Conservation (phyloP, 768 basidiomycete species). For the Jaapia argillacea region DNA sequence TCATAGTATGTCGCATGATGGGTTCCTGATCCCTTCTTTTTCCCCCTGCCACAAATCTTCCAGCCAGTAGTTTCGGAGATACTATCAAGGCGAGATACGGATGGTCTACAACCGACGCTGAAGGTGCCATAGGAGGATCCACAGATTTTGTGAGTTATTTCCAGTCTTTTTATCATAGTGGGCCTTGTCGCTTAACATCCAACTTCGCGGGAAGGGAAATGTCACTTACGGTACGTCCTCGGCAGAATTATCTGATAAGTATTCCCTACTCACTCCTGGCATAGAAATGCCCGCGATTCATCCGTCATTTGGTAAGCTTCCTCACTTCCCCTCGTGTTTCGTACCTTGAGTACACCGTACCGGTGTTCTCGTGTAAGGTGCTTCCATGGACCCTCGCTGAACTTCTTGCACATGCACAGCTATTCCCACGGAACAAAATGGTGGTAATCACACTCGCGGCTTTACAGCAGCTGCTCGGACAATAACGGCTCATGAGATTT, state of each 20-base stretch:
- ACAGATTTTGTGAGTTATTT: slow-evolving; percentile 65
- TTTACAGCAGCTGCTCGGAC: slow-evolving; percentile 61
- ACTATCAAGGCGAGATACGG: neutral
- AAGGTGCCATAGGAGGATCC: slow-evolving; percentile 22
- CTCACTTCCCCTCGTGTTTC: slow-evolving; percentile 1
- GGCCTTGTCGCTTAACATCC: neutral
- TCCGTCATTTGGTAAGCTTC: slow-evolving; percentile 50
- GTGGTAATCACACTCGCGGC: slow-evolving; percentile 69
- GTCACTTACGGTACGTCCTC: slow-evolving; percentile 52
- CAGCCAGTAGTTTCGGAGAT: neutral
- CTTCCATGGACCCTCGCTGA: neutral
- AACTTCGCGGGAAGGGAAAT: slow-evolving; percentile 57
- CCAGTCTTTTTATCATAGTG: neutral
- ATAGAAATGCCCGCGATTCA: slow-evolving; percentile 58
- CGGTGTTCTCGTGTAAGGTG: neutral
- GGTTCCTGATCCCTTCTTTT: neutral
- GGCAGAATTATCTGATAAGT: too few relatives aligned
- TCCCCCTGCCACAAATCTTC: neutral
- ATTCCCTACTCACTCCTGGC: neutral
- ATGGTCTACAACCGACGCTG: neutral
- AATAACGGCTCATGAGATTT: slow-evolving; percentile 51
- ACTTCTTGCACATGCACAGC: slow-evolving; percentile 27
- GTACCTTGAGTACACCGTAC: too few relatives aligned
- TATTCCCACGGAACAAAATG: slow-evolving; percentile 62
- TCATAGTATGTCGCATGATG: slow-evolving; percentile 1